Base-by-base conservation (phyloP, 2,329 filamentous ascomycete species). In the Tolypocladium endophyticum region DNA sequence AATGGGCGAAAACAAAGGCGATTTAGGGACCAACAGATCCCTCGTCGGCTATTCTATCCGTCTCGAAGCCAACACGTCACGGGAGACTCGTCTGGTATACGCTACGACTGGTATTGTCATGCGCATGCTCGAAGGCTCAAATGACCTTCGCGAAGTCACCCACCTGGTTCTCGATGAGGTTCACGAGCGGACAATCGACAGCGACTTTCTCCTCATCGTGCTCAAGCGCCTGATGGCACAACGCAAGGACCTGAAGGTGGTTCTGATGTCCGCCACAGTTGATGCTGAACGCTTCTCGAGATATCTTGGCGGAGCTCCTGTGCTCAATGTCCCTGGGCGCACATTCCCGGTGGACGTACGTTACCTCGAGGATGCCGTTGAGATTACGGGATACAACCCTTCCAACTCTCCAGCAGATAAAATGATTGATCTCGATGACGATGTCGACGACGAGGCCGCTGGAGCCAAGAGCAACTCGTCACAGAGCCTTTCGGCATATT, bases 111-210 rank as follows among this genome's bases (percentile, higher is more conserved):
- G 94, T 77, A 96, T 99, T 60, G 91, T 99, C n/a, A 90, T 99
- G 80, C 87, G 94, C 35, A 97, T 99, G 93, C 80, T 99, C 18
- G 94, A 99, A 72, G 87, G 88, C 11, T 89, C 90, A 0, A 89
- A 91, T 64, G 89, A 95, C 59, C 82, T 99, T 52, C 83, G 86
- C 60, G 93, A 97, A 64, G 87, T 99, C 58, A 96, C 93, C 0
- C 94, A 97, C 75, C 77, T 99, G 61, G 86, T 99, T 54, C 86
- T 99, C n/a, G 94, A 99, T 69, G 94, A 99, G 74, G 93, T 97
- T 2, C 94, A 99, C 70, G 94, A 99, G 72, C 86, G 93, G 62
- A 90, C 91, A 16, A 97, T 99, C 66, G 94, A 99, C 70, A 96
- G 92, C 60, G 94, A 99, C 71, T 97, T 99, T 71, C 79, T 99